Base-by-base conservation (phyloP, 2,329 filamentous ascomycete species). In the Gnomoniopsis smithogilvyi region DNA sequence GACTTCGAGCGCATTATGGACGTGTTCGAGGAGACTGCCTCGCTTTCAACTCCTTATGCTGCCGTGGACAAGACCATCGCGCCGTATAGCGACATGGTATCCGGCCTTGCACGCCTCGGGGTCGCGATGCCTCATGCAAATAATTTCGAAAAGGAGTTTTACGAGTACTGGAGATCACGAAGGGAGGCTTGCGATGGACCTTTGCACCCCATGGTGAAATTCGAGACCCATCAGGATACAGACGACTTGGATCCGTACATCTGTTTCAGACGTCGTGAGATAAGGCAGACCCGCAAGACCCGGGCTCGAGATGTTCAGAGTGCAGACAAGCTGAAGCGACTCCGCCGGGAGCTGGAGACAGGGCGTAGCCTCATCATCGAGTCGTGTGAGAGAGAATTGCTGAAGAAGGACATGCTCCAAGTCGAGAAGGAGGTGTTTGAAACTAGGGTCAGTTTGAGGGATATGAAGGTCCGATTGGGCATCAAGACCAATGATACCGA, bases 231-330 rank as follows among this genome's bases (percentile, higher is more conserved):
- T 64, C 90, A 92, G 70, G 94, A 98, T 65, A 96, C 89, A 62
- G 95, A 99, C 73, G 95, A 99, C 71, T 86, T 91, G 67, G 95
- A 99, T 75, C 95, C 95, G 51, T 99, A 96, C 76, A 93, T 99
- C 68, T 99, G 95, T 76, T 99, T 99, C 84, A 87, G 95, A 71
- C 87, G 95, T 67, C 90, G 95, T 64, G 95, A 99, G 75, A 91
- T 96, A 50, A 89, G 95, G 59, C 92, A 96, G 72, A 94, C 92
- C 52, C 90, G 95, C 67, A 99, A 98, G 78, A 99, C 95, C 41
- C 85, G 95, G 69, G 92, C 91, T 66, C 87, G 95, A 69, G 95
- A 99, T 78, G 91, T 91, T 38, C 94, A 96, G 74, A 92, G 94
- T 67, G 91, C 90, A 56, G 95, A 99, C 72, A 97, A 96, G 74